A percentile compares a stretch with the other conserved stretches of the same genome.
These are phyloP conservation scores for Alternaria infectoria DNA, from an alignment of 2,329 filamentous ascomycete species.

Conservation along the genomic window DNA sequence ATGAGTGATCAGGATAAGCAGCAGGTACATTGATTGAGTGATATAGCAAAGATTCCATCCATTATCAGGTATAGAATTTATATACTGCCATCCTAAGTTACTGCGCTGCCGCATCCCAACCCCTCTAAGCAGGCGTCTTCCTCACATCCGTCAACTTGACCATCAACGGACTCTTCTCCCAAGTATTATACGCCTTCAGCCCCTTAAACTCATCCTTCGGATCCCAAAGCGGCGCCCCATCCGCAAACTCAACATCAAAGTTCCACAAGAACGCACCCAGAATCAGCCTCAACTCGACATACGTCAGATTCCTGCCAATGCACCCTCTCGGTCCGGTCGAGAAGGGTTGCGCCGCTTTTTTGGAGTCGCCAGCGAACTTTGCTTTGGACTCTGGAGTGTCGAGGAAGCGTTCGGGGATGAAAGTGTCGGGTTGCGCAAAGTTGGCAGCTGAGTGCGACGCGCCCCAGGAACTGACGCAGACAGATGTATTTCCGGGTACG, in stretches of 20 bases:
- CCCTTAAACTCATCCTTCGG: slow-evolving; percentile 36
- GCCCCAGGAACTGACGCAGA: slow-evolving; percentile 36
- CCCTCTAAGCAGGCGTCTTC: slow-evolving; percentile 19
- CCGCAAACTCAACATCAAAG: slow-evolving; percentile 43
- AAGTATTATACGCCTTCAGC: slow-evolving; percentile 40
- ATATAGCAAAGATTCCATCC: too few species aligned
- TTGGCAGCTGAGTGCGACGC: slow-evolving; percentile 39
- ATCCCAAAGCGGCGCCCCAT: slow-evolving; percentile 37
- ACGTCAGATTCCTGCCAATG: slow-evolving; percentile 43
- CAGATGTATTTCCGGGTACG: slow-evolving; percentile 44
- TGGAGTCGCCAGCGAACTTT: slow-evolving; percentile 29
- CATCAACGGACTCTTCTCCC: slow-evolving; percentile 44
- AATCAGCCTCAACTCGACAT: slow-evolving; percentile 44
- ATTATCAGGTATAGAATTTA: not conserved
- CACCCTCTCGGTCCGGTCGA: slow-evolving; percentile 39
- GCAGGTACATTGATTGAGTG: not conserved
- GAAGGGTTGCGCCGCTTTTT: slow-evolving; percentile 42
- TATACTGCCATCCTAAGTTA: too few species aligned
- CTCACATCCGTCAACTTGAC: slow-evolving; percentile 39
- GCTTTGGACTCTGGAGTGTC: slow-evolving; percentile 23
- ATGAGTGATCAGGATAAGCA: too few species aligned
- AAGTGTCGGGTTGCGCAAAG: slow-evolving; percentile 41
- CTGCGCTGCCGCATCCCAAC: not conserved
- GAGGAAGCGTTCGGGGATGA: slow-evolving; percentile 47
- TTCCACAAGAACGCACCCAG: slow-evolving; percentile 43